A percentile compares a stretch with the other conserved stretches of the same genome.
phyloP scores from a whole-genome alignment of 768 basidiomycete genomes.

The Polyporus arcularius region DNA sequence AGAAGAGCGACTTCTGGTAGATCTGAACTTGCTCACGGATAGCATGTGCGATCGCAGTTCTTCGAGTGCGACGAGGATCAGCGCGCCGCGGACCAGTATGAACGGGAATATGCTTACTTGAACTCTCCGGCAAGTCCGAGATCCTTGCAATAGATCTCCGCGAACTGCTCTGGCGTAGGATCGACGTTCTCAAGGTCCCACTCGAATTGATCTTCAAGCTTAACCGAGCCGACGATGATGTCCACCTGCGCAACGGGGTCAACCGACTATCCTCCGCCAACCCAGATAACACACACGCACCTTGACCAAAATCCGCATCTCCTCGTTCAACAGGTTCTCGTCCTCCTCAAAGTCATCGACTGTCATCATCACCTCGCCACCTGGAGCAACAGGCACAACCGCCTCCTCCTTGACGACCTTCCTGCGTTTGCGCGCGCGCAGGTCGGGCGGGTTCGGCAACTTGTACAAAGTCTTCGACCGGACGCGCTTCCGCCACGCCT shows the following conservation, averaged over 20 bases:
- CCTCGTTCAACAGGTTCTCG: conserved; percentile 70
- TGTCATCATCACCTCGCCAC: conserved; percentile 39
- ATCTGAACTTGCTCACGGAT: conserved; percentile 94
- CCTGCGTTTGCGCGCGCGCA: conserved; percentile 42
- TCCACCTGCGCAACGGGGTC: conserved; percentile 63
- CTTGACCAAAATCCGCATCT: conserved; percentile 91
- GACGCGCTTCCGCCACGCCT: conserved; percentile 63
- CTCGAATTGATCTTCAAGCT: conserved; percentile 95
- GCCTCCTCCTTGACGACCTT: conserved; percentile 38
- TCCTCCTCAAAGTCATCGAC: conserved; percentile 68
- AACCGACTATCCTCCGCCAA: neutral
- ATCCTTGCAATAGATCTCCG: conserved; percentile 82
- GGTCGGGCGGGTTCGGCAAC: conserved; percentile 30
- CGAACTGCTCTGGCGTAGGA: conserved; percentile 91
- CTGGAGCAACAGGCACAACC: neutral
- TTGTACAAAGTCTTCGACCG: conserved; percentile 39
- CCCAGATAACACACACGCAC: conserved; percentile 43
- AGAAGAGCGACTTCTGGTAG: conserved; percentile 89
- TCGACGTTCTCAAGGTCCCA: conserved; percentile 88
- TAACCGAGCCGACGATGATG: conserved; percentile 90
- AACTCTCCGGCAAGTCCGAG: conserved; percentile 92
- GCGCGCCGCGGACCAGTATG: neutral
- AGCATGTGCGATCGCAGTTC: conserved; percentile 92
- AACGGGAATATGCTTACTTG: conserved; percentile 53
- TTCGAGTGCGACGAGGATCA: conserved; percentile 31